A percentile compares a stretch with the other conserved stretches of the same genome.
Evolutionary conservation across 2,329 filamentous ascomycete species (phyloP).

Genomic region (Venturiaceae sp.): DNA sequence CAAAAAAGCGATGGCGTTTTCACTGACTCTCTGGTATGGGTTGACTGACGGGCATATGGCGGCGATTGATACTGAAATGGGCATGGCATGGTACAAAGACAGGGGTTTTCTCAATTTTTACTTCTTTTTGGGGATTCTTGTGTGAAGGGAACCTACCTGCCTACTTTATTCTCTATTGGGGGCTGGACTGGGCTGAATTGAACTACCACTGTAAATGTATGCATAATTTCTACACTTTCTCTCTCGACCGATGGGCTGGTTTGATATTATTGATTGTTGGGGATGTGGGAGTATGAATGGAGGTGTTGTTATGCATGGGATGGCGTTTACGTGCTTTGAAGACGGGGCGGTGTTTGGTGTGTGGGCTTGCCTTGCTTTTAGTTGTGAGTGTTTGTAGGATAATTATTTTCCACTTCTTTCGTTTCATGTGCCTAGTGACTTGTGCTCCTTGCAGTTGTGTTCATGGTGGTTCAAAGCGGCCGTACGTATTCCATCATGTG

Average conservation of each 20-base stretch:
- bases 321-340: too few relatives aligned
- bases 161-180: neutral
- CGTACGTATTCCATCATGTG: too few relatives aligned
- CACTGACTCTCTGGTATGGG: neutral
- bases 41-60: neutral
- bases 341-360: neutral
- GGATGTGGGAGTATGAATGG: neutral
- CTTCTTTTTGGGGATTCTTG: neutral
- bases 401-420: neutral
- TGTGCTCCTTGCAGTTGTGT: too few relatives aligned
- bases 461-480: too few relatives aligned
- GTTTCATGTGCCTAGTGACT: too few relatives aligned
- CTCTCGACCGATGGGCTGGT: too few relatives aligned
- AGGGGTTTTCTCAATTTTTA: too few relatives aligned
- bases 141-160: neutral
- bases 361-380: neutral
- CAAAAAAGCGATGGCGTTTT: conserved; percentile 1
- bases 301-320: too few relatives aligned
- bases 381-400: neutral
- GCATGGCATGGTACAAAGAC: neutral
- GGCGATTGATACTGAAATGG: neutral
- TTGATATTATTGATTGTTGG: neutral
- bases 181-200: neutral
- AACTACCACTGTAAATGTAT: neutral
- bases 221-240: neutral